Base-by-base conservation (phyloP, 345 rosid genomes). In the Firmiana major region DNA sequence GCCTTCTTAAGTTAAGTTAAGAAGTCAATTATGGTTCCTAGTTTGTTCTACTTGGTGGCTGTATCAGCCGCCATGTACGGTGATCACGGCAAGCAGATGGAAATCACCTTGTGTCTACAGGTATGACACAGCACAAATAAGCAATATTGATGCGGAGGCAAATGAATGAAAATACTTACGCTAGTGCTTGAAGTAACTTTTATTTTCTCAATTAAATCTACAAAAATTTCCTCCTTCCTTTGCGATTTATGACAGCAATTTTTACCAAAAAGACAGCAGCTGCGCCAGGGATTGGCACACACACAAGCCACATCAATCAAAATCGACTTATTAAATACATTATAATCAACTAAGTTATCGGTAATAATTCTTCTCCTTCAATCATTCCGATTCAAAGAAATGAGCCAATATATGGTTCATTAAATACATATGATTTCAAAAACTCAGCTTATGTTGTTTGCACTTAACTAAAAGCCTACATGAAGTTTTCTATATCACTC, bases 161-260 rank as follows among this genome's bases (percentile, higher is more conserved):
- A 74, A 68, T 68, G 28, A 76, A 62, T 11, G 71, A 24, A 59
- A 36, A 63, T 73, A 80, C 89, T 53, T 79, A 88, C 89, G 75
- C 89, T 88, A 63, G 91, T n/a, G 76, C 91, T 86, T 86, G 86
- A 88, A 40, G 91, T 84, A 57, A 89, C 86, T 71, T 88, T 89
- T 78, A 87, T 85, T 86, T 87, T 89, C 81, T 87, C 90, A 4
- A 89, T 89, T 76, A 85, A 78, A 76, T 89, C 90, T 72, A 88
- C 91, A 80, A 89, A 87, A 51, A 85, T 89, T 80, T 87, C 90
- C 81, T 85, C 90, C 80, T 89, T 89, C 85, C 78, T 87, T 1
- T 46, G 15, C 11, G 49, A 46, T 11, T 46, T 12, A 0, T 11
- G 4, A 46, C 11, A 46, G 13, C 11, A 46, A 46, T 46, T 46